Evolutionary conservation across 2,329 filamentous ascomycete genomes (phyloP).

Genomic region (Sphaerulina vaccinii): DNA sequence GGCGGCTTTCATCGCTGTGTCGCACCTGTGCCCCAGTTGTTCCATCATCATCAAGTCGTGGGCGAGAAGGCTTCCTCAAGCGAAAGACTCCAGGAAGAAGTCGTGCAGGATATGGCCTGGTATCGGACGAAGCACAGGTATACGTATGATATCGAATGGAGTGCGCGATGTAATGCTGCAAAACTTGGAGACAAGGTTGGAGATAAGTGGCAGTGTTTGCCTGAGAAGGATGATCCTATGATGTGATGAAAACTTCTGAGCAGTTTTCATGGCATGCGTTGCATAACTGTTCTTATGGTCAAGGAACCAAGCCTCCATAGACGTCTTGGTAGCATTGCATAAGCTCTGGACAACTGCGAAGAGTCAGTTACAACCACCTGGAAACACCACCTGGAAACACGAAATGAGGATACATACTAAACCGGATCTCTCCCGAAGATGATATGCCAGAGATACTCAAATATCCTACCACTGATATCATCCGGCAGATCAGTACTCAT

Average conservation of each 20-base stretch:
- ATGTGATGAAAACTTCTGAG: neutral
- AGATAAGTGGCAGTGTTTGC: conserved; percentile 12
- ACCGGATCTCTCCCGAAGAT: too few species aligned
- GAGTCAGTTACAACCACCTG: too few species aligned
- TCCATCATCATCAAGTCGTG: conserved; percentile 19
- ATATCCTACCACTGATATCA: too few species aligned
- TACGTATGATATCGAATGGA: conserved; percentile 22
- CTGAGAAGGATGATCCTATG: conserved; percentile 6
- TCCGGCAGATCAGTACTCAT: too few species aligned
- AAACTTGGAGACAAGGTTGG: conserved; percentile 13
- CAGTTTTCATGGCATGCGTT: neutral
- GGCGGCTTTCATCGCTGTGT: conserved; percentile 14
- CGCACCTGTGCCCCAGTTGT: conserved; percentile 17
- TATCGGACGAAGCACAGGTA: conserved; percentile 18
- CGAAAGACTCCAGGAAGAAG: neutral
- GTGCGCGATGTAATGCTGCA: conserved; percentile 16
- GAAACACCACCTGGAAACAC: too few species aligned
- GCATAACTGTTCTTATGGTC: too few species aligned
- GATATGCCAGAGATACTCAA: too few species aligned
- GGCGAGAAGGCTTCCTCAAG: conserved; percentile 6
- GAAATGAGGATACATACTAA: too few species aligned
- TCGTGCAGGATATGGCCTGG: conserved; percentile 13
- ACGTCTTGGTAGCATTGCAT: too few species aligned
- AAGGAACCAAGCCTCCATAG: too few species aligned
- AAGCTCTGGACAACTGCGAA: too few species aligned